Conservation (phyloP, 2,329 filamentous ascomycete species). For the Teratosphaeria destructans region DNA sequence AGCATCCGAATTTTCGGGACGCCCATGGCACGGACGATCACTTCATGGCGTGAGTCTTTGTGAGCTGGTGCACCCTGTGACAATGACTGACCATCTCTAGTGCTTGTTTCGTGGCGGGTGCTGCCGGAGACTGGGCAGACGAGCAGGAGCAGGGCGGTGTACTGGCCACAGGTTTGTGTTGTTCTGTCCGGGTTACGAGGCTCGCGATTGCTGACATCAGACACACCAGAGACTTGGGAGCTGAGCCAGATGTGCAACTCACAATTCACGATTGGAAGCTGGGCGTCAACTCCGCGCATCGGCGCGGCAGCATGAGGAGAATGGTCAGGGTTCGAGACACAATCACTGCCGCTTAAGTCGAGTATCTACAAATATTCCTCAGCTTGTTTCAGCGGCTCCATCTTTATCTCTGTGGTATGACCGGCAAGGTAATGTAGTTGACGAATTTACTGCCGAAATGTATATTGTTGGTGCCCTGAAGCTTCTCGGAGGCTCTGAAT, state of each 20-base stretch:
- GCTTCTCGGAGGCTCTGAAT: conserved; percentile 42
- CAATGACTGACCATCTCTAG: background rate
- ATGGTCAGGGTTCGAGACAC: conserved; percentile 50
- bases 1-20: conserved; percentile 54
- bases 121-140: conserved; percentile 9
- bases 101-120: conserved; percentile 50
- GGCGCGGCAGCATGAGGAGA: conserved; percentile 31
- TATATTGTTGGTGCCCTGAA: conserved; percentile 42
- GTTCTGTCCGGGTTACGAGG: conserved; percentile 45
- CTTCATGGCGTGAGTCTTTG: conserved; percentile 43
- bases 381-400: background rate
- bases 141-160: background rate
- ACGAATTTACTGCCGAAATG: conserved; percentile 40
- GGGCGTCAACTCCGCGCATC: conserved; percentile 35
- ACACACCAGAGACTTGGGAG: background rate
- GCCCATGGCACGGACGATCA: conserved; percentile 63
- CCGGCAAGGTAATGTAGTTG: conserved; percentile 45
- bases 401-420: conserved; percentile 36
- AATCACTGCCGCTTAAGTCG: conserved; percentile 45
- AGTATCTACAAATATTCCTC: conserved; percentile 6
- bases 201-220: conserved; percentile 48
- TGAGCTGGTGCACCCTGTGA: background rate
- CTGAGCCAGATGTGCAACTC: conserved; percentile 5
- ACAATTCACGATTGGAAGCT: conserved; percentile 23
- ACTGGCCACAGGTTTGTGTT: conserved; percentile 5